Evolutionary conservation across 352 stramenopile genomes (phyloP).

Genomic region (Phytophthora niederhauseri): DNA sequence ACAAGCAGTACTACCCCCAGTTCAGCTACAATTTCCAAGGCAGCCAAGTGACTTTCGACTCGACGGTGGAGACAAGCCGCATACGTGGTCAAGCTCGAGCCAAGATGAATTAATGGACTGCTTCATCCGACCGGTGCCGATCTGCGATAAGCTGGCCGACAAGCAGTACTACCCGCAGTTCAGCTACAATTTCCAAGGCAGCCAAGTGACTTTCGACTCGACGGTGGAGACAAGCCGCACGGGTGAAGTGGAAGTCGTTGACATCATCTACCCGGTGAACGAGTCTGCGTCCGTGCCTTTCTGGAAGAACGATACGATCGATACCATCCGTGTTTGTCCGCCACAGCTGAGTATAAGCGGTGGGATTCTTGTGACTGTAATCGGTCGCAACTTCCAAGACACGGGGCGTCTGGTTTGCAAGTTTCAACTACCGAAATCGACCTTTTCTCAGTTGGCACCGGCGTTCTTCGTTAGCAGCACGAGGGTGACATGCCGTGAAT

Average conservation of each 20-base stretch:
- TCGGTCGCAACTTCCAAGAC: constrained; percentile 95
- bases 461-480: constrained; percentile 87
- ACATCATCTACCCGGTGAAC: constrained; percentile 94
- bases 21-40: constrained; percentile 80
- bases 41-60: constrained; percentile 62
- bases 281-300: constrained; percentile 70
- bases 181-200: constrained; percentile 69
- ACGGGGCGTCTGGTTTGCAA: constrained; percentile 86
- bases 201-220: constrained; percentile 66
- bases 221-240: constrained; percentile 70
- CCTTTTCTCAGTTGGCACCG: constrained; percentile 21
- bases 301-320: constrained; percentile 97
- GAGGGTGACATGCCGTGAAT: constrained; percentile 87
- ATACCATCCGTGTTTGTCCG: constrained; percentile 92
- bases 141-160: constrained; percentile 93
- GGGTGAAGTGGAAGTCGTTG: constrained; percentile 90
- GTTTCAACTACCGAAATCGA: constrained; percentile 48
- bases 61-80: constrained; percentile 64
- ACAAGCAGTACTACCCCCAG: constrained; percentile 81
- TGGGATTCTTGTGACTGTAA: constrained; percentile 86
- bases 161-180: constrained; percentile 88
- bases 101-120: constrained; percentile 90
- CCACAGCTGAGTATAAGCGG: constrained; percentile 38
- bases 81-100: constrained; percentile 83
- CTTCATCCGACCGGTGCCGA: constrained; percentile 83